phyloP scores from a whole-genome alignment of 768 basidiomycete species.

The Termitomyces eurrhizus region DNA sequence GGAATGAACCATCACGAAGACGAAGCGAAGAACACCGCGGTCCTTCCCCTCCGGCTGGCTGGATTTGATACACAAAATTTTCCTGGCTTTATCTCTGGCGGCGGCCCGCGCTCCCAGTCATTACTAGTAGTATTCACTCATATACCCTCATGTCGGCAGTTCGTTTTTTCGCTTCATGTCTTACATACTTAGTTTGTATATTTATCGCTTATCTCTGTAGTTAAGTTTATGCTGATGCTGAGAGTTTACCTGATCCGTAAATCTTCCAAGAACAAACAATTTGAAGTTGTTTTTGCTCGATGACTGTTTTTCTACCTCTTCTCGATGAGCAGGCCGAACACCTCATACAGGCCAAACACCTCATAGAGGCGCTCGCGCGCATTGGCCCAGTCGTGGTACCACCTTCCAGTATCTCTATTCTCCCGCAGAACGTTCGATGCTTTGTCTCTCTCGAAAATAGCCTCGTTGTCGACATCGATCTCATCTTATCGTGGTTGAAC shows the following conservation, averaged over 20 bases:
- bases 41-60: constrained; percentile 37
- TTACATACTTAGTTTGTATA: not conserved
- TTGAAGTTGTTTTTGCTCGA: not conserved
- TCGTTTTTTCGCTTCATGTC: not conserved
- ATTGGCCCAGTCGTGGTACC: constrained; percentile 74
- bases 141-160: not conserved
- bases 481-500: constrained; percentile 66
- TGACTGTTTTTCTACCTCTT: constrained; percentile 58
- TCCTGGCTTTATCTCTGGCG: not conserved
- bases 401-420: constrained; percentile 25
- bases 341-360: constrained; percentile 45
- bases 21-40: constrained; percentile 26
- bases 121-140: not conserved
- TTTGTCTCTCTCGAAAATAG: constrained; percentile 57
- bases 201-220: not conserved
- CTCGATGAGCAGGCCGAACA: constrained; percentile 44
- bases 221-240: not conserved
- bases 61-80: constrained; percentile 32
- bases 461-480: constrained; percentile 43
- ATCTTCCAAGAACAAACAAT: not conserved
- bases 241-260: constrained; percentile 5
- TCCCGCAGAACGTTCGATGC: constrained; percentile 32
- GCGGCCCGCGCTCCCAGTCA: not conserved
- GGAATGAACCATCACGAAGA: constrained; percentile 29
- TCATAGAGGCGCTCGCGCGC: constrained; percentile 61